A percentile compares a stretch with the other conserved stretches of the same genome.
Conservation (phyloP, 2,329 filamentous ascomycete species). For the Aspergillus jensenii region DNA sequence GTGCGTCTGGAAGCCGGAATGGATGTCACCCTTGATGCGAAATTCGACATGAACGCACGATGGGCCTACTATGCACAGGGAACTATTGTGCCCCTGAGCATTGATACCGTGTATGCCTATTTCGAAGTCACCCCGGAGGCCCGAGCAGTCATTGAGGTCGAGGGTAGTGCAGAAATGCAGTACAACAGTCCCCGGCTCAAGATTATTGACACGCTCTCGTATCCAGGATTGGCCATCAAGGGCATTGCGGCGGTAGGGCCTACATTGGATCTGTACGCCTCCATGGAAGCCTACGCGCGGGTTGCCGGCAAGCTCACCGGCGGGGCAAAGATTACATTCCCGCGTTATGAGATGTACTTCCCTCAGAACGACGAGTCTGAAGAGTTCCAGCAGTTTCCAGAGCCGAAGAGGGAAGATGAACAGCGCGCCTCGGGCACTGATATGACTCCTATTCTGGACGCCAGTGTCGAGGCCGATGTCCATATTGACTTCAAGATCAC, state of each 20-base stretch:
- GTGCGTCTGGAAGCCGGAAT: background rate
- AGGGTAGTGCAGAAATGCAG: slow-evolving; percentile 17
- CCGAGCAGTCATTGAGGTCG: background rate
- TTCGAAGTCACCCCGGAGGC: background rate
- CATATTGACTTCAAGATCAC: slow-evolving; percentile 15
- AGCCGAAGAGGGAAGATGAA: background rate
- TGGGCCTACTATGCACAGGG: slow-evolving; percentile 1
- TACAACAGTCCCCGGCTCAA: slow-evolving; percentile 15
- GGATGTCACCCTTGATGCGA: background rate
- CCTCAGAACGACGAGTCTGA: slow-evolving; percentile 15
- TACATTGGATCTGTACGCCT: slow-evolving; percentile 21
- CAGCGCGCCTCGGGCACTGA: background rate
- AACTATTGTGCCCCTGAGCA: background rate
- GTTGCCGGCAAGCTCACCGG: slow-evolving; percentile 15
- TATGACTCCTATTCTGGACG: slow-evolving; percentile 16
- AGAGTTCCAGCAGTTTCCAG: background rate
- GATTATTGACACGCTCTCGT: slow-evolving; percentile 23
- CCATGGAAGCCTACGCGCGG: slow-evolving; percentile 14
- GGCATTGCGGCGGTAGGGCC: slow-evolving; percentile 24
- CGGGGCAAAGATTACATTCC: slow-evolving; percentile 15
- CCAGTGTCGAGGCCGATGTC: slow-evolving; percentile 15
- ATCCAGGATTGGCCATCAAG: slow-evolving; percentile 25
- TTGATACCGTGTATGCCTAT: background rate
- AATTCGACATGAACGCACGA: background rate
- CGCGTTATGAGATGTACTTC: slow-evolving; percentile 18